These are phyloP conservation scores for Talaromyces verruculosus DNA, from an alignment of 2,329 filamentous ascomycete genomes.

Conservation along the genomic window DNA sequence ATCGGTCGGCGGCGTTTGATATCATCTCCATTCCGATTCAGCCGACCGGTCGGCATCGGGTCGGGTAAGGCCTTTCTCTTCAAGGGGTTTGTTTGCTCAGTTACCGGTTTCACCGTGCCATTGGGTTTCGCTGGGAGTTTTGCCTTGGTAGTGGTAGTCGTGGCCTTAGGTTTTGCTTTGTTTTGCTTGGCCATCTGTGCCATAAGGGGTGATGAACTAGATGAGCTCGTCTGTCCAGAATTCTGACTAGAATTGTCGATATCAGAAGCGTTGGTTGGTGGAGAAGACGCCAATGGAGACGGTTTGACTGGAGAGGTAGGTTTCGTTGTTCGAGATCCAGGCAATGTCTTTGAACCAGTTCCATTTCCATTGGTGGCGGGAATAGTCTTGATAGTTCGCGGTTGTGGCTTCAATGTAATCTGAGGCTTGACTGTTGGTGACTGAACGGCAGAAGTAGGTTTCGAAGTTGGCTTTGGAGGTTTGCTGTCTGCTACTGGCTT, in stretches of 20 bases:
- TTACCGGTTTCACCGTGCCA: conserved; percentile 30
- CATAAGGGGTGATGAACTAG: conserved; percentile 48
- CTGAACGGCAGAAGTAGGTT: conserved; percentile 10
- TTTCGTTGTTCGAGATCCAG: conserved; percentile 39
- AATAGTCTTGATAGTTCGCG: conserved; percentile 29
- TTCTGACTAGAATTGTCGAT: conserved; percentile 48
- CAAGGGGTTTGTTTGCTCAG: conserved; percentile 33
- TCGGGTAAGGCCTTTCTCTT: conserved; percentile 45
- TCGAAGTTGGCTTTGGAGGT: conserved; percentile 10
- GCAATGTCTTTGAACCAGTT: conserved; percentile 37
- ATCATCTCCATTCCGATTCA: conserved; percentile 43
- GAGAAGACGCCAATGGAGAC: conserved; percentile 61
- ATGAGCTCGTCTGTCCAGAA: conserved; percentile 44
- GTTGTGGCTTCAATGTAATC: conserved; percentile 25
- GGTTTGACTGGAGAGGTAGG: conserved; percentile 60
- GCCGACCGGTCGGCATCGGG: conserved; percentile 28
- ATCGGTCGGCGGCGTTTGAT: conserved; percentile 40
- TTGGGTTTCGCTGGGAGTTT: conserved; percentile 27
- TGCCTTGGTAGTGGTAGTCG: conserved; percentile 8
- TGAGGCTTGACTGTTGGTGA: conserved; percentile 19
- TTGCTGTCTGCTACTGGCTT: conserved; percentile 17
- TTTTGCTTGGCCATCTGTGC: conserved; percentile 37
- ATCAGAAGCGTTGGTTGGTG: conserved; percentile 62
- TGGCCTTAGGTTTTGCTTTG: conserved; percentile 21
- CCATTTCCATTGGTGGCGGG: conserved; percentile 28